Evolutionary conservation across 805 yeast species (phyloP), one percentile per base, ranked within the genome.

Genomic region (Zygoascus bituminiphila): DNA sequence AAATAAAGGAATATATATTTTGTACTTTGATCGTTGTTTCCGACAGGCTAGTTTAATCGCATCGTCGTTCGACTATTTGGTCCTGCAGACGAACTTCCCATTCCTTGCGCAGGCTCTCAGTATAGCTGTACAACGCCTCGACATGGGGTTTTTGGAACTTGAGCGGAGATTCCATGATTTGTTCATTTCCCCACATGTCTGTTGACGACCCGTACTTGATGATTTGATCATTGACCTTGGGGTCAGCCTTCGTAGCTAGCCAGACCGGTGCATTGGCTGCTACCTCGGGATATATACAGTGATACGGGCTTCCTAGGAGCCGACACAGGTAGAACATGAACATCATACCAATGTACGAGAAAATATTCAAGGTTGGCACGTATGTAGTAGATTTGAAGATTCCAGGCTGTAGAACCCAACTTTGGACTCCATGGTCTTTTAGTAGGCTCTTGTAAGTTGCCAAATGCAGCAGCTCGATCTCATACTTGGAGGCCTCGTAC

Each of bases 381-480:
- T 86, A 88, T 2, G 94, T 83, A 52, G 82, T 82, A 46, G 94
- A 83, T 20, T 83, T 82, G 65, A 93, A 88, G 23, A 93, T 86
- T 15, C 99, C 98, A 0, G 99, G 99, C 51, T 93, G 96, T 4
- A 85, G 80, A 29, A 91, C 68, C 66, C 85, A 88, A 60, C 84
- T 88, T 44, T 69, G 71, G 44, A 91, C 76, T 1, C 81, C 84
- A 45, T 73, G 61, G 10, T 74, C 57, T 25, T 67, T 57, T 22
- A 60, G 58, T 59, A 87, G 67, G 17, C 68, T 55, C 50, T 75
- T 62, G 63, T 77, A 84, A 1, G 88, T 77, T 7, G 85, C 88
- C 39, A 77, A 64, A 65, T 91, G 98, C 38, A 88, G 66, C 48
- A 89, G 72, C 64, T 93, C 98, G 36, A 91, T 81, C 54, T 84